These are phyloP conservation scores for Globisporangium recalcitrans DNA, from an alignment of 352 stramenopile genomes.

Conservation along the genomic window DNA sequence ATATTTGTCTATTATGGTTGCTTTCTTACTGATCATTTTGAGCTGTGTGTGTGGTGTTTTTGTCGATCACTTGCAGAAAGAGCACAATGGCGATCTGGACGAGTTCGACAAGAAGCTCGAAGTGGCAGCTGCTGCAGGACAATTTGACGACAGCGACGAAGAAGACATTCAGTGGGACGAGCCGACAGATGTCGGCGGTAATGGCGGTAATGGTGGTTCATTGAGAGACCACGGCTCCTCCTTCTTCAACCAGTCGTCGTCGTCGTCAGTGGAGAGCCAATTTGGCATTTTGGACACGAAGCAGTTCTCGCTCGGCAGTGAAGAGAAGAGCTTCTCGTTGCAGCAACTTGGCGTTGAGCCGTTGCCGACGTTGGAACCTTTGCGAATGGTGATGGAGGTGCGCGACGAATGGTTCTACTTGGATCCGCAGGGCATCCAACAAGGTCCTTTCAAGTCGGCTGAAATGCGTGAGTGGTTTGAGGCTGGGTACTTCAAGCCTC, in stretches of 20 bases:
- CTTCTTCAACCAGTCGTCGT: slow-evolving; percentile 16
- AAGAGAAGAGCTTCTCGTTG: slow-evolving; percentile 32
- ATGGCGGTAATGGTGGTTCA: slow-evolving; percentile 20
- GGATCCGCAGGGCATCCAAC: slow-evolving; percentile 75
- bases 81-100: slow-evolving; percentile 56
- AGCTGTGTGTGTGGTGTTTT: background rate
- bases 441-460: slow-evolving; percentile 79
- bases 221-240: slow-evolving; percentile 20
- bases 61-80: slow-evolving; percentile 26
- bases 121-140: slow-evolving; percentile 54
- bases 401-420: slow-evolving; percentile 85
- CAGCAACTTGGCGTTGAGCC: slow-evolving; percentile 19
- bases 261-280: slow-evolving; percentile 11
- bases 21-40: background rate
- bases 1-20: background rate
- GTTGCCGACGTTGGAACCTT: slow-evolving; percentile 20
- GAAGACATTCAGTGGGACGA: slow-evolving; percentile 62
- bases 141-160: slow-evolving; percentile 85
- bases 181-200: slow-evolving; percentile 10
- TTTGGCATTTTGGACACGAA: slow-evolving; percentile 31
- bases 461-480: slow-evolving; percentile 90
- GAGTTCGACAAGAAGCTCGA: slow-evolving; percentile 79
- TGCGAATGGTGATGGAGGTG: slow-evolving; percentile 44
- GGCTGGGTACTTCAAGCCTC: slow-evolving; percentile 85
- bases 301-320: slow-evolving; percentile 24